These are phyloP conservation scores for Clitoria ternatea DNA, from an alignment of 306 rosid genomes.

Conservation along the genomic window DNA sequence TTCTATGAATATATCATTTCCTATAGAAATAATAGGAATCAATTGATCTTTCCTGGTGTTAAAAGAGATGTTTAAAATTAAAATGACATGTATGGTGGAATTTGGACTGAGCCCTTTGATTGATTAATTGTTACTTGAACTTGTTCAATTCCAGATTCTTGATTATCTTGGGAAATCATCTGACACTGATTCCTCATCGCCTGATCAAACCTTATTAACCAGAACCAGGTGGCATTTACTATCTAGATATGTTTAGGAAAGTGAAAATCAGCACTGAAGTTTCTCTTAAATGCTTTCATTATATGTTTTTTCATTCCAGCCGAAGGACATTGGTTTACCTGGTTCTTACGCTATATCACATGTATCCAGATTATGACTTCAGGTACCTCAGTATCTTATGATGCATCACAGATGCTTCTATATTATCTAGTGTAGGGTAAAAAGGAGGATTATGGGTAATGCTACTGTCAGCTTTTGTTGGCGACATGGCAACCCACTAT, in stretches of 20 bases:
- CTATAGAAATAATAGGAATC: not conserved
- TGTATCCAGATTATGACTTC: constrained; percentile 97
- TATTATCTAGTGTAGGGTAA: not conserved
- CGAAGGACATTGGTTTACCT: constrained; percentile 93
- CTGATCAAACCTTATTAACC: constrained; percentile 53
- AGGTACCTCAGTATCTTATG: constrained; percentile 66
- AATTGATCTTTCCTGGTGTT: not conserved
- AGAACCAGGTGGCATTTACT: constrained; percentile 65
- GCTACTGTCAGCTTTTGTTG: constrained; percentile 91
- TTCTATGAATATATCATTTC: not conserved
- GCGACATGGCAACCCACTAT: constrained; percentile 97
- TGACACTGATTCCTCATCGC: constrained; percentile 66
- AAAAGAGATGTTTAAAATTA: not conserved
- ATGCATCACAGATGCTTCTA: not conserved
- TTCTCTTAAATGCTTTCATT: constrained; percentile 31
- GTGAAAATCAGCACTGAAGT: constrained; percentile 16
- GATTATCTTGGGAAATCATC: constrained; percentile 85
- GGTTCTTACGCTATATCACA: constrained; percentile 83
- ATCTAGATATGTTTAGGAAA: constrained; percentile 30
- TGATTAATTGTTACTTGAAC: not conserved
- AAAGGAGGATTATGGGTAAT: constrained; percentile 97
- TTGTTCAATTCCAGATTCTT: constrained; percentile 54
- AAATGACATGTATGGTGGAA: not conserved
- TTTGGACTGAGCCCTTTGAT: not conserved
- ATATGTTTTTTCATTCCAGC: constrained; percentile 52